phyloP scores from a whole-genome alignment of 2,329 filamentous ascomycete species.

The Myriosclerotinia duriaeana region DNA sequence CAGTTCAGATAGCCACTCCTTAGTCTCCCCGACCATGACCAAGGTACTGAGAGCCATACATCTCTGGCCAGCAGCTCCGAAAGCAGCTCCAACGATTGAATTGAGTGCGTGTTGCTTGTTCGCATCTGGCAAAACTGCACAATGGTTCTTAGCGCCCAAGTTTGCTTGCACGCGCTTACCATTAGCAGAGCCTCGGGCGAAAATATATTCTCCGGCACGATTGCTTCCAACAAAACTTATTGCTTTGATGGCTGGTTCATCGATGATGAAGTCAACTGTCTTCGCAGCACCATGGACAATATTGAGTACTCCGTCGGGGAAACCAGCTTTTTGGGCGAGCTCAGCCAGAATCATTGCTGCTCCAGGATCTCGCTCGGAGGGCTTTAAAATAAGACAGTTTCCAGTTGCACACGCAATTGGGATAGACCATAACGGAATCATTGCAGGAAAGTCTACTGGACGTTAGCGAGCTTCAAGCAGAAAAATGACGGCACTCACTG shows the following conservation, averaged over 20 bases:
- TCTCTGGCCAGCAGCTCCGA: conserved; percentile 79
- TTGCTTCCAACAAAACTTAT: conserved; percentile 85
- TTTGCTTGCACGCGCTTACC: conserved; percentile 89
- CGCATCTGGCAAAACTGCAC: conserved; percentile 78
- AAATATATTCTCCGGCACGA: conserved; percentile 88
- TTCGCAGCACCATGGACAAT: conserved; percentile 77
- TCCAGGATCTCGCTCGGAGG: conserved; percentile 80
- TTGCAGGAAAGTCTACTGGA: conserved; percentile 76
- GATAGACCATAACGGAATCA: conserved; percentile 91
- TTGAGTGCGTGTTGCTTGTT: conserved; percentile 90
- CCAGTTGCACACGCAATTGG: conserved; percentile 81
- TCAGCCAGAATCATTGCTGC: conserved; percentile 84
- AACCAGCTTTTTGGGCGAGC: conserved; percentile 75
- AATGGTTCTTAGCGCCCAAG: conserved; percentile 85
- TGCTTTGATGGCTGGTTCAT: conserved; percentile 82
- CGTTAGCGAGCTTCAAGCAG: neutral
- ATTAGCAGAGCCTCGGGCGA: conserved; percentile 72
- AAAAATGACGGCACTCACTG: conserved; percentile 52
- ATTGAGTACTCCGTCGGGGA: conserved; percentile 80
- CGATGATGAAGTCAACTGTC: conserved; percentile 83
- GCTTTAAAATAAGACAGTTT: conserved; percentile 83
- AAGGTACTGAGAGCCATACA: conserved; percentile 85
- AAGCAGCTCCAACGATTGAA: conserved; percentile 78
- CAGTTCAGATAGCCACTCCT: conserved; percentile 76
- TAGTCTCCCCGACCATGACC: conserved; percentile 81